Percentiles rank a stretch among this genome's conserved stretches.
These are phyloP conservation scores for Dipteronia sinensis DNA, from an alignment of 345 rosid species.

Conservation along the genomic window DNA sequence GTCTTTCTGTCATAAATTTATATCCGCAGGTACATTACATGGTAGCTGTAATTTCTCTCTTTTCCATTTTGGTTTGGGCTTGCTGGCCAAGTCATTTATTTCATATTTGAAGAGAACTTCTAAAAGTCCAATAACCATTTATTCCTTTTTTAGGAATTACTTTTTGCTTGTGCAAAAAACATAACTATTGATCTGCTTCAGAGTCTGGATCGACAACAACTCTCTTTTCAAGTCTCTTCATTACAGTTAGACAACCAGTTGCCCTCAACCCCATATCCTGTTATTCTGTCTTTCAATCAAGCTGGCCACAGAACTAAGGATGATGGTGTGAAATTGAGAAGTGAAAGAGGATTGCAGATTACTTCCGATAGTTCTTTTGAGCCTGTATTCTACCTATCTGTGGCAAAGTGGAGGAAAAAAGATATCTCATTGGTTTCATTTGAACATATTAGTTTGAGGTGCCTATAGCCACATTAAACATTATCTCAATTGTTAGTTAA, in stretches of 20 bases:
- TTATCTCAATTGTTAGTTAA: slow-evolving; percentile 10
- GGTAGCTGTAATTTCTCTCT: not conserved
- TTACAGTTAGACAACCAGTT: slow-evolving; percentile 88
- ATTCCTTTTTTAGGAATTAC: slow-evolving; percentile 65
- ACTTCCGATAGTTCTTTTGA: slow-evolving; percentile 45
- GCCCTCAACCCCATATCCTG: slow-evolving; percentile 74
- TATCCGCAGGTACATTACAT: slow-evolving; percentile 64
- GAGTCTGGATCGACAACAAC: slow-evolving; percentile 79
- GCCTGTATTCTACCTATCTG: slow-evolving; percentile 56
- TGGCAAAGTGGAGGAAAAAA: slow-evolving; percentile 84
- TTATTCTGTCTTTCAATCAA: slow-evolving; percentile 73
- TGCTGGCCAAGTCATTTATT: not conserved
- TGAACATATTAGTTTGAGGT: slow-evolving; percentile 81
- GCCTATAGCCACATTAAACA: slow-evolving; percentile 14
- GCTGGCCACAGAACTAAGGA: slow-evolving; percentile 51
- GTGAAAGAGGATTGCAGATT: slow-evolving; percentile 36
- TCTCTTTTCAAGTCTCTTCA: slow-evolving; percentile 67
- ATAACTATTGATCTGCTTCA: slow-evolving; percentile 61
- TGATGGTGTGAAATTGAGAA: slow-evolving; percentile 31
- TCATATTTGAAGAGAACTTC: not conserved
- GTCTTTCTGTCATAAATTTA: slow-evolving; percentile 78
- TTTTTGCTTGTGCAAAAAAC: slow-evolving; percentile 79
- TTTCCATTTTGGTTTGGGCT: not conserved
- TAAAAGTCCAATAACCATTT: slow-evolving; percentile 23
- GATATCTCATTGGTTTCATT: slow-evolving; percentile 78